Base-by-base conservation (phyloP, 2,329 filamentous ascomycete species). In the Mycosphaerella arachidis region DNA sequence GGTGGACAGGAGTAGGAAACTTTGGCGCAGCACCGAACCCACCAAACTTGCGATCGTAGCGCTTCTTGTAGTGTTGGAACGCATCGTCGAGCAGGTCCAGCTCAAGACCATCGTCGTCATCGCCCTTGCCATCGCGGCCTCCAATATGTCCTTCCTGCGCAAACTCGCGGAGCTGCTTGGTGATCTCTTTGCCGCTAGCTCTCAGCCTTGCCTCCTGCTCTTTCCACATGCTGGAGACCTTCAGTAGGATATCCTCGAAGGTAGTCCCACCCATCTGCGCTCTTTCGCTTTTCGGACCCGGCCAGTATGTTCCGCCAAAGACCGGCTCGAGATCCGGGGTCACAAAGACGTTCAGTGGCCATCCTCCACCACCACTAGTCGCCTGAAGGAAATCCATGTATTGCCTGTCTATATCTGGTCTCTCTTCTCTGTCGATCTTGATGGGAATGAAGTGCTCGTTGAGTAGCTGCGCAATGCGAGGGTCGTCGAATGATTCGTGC, bases 351-450 rank as follows among this genome's bases (percentile, higher is more conserved):
- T 97, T 97, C 62, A 97, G 78, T 0, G 94, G 94, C 92, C 94
- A 97, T 43, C 94, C 94, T 9, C 92, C 93, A 1, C 85, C 88
- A 20, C 90, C 92, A 60, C 89, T 96, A 10, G 94, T 93, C 1
- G 93, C 93, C 73, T 97, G 92, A 45, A 96, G 88, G 74, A 96
- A 99, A 78, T 96, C 96, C 91, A 97, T 97, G 75, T 97, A 97
- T 65, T 97, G 92, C 63, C 90, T 87, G 72, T 99, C 94, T 65
- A 97, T 86, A 72, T 97, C 92, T 8, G 93, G 93, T 29, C 93
- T 86, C 76, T 96, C 91, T 76, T 99, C 94, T 61, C 92, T 86
- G 75, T 99, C 94, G 70, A 97, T 85, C 68, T 97, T 89, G 73
- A 97, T 86, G 4, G 94, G 93, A 48, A 99, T 86, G 74, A 97